These are phyloP conservation scores for Cytospora leucostoma DNA, from an alignment of 2,329 filamentous ascomycete species.

Conservation along the genomic window DNA sequence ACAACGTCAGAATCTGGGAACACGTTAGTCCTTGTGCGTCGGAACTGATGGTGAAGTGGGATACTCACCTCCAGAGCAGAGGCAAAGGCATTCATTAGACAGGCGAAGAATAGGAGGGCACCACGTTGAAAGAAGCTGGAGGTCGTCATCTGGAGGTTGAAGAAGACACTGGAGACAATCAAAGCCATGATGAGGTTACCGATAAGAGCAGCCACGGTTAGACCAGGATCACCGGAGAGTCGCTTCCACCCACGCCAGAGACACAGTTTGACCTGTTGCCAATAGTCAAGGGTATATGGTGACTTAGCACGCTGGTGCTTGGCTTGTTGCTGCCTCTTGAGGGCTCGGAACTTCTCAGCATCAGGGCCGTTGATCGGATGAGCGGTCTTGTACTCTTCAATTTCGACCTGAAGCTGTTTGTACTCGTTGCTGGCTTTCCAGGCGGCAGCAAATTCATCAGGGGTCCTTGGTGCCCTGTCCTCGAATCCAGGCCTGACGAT, in stretches of 20 bases:
- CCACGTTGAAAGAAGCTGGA: slow-evolving; percentile 77
- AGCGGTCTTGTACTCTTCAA: slow-evolving; percentile 54
- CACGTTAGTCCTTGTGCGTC: neutral
- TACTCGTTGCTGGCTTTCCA: slow-evolving; percentile 60
- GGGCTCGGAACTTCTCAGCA: slow-evolving; percentile 58
- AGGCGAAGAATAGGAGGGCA: slow-evolving; percentile 82
- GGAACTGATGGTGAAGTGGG: slow-evolving; percentile 27
- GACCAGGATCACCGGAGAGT: slow-evolving; percentile 72
- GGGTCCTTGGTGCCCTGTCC: slow-evolving; percentile 57
- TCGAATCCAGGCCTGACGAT: slow-evolving; percentile 58
- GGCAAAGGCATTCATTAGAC: slow-evolving; percentile 82
- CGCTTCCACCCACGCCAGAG: slow-evolving; percentile 79
- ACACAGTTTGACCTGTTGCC: slow-evolving; percentile 76
- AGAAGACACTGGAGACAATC: slow-evolving; percentile 80
- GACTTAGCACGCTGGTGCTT: slow-evolving; percentile 65
- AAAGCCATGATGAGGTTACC: slow-evolving; percentile 76
- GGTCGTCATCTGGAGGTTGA: slow-evolving; percentile 67
- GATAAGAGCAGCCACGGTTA: slow-evolving; percentile 68
- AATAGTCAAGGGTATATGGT: slow-evolving; percentile 79
- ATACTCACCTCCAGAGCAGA: slow-evolving; percentile 68
- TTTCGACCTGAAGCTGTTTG: slow-evolving; percentile 53
- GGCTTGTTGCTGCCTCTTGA: slow-evolving; percentile 56
- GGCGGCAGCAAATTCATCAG: slow-evolving; percentile 60
- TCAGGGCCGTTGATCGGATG: slow-evolving; percentile 59
- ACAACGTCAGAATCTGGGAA: slow-evolving; percentile 75